Conservation (phyloP, 2,329 filamentous ascomycete species). For the Epichloe coenophiala region DNA sequence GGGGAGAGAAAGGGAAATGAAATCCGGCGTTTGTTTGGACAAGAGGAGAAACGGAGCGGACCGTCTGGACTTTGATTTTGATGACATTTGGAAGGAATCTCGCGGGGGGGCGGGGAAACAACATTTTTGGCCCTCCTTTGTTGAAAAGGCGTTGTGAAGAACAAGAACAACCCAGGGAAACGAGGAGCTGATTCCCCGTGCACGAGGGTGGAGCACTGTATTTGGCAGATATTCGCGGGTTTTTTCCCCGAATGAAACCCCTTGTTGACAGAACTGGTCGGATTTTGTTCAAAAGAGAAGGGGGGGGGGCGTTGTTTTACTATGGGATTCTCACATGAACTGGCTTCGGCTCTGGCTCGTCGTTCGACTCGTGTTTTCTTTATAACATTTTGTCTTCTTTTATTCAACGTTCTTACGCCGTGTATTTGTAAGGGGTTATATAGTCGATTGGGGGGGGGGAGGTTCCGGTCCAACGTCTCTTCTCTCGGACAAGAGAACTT, state of each 20-base stretch:
- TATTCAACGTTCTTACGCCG: neutral
- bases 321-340: neutral
- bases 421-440: no score
- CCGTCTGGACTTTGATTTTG: neutral
- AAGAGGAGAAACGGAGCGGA: neutral
- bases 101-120: neutral
- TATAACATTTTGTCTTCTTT: slow-evolving; percentile 2
- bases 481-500: no score
- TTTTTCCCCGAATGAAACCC: no score
- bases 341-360: neutral
- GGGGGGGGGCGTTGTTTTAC: neutral
- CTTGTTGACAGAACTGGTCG: neutral
- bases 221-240: no score
- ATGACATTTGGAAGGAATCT: neutral
- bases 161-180: no score
- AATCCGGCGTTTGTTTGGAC: slow-evolving; percentile 3
- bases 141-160: neutral
- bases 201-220: no score
- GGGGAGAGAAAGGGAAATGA: neutral
- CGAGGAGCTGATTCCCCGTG: no score
- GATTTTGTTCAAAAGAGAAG: neutral
- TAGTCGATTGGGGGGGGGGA: no score
- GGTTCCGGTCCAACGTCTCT: no score
- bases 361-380: neutral
- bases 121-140: neutral